Percentiles rank a stretch among this genome's conserved stretches.
Evolutionary conservation across 2,329 filamentous ascomycete species (phyloP).

Genomic region (Arthroderma uncinatum): DNA sequence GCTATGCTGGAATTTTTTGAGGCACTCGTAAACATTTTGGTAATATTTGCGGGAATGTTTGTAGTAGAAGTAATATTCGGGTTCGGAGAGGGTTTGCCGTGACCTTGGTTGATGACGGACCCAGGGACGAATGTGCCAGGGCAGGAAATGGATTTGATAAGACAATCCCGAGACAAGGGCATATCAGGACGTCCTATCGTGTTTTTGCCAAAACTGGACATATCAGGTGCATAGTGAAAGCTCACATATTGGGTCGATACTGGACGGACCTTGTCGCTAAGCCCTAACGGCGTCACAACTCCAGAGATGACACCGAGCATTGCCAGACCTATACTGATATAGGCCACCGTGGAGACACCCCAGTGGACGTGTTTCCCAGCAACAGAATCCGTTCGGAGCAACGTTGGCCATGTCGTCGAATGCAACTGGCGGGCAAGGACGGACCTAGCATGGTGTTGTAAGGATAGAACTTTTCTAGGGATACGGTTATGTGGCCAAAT

Average conservation of each 20-base stretch:
- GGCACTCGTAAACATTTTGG: slow-evolving; percentile 27
- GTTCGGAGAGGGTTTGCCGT: slow-evolving; percentile 14
- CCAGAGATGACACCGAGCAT: slow-evolving; percentile 25
- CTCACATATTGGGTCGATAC: slow-evolving; percentile 10
- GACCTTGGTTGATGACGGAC: slow-evolving; percentile 5
- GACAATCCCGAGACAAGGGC: slow-evolving; percentile 26
- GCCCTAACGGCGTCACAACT: slow-evolving; percentile 37
- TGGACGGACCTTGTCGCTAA: slow-evolving; percentile 30
- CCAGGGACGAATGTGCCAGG: slow-evolving; percentile 16
- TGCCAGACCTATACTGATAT: background rate
- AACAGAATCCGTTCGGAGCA: slow-evolving; percentile 32
- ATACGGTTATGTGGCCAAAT: background rate
- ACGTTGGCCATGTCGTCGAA: slow-evolving; percentile 32
- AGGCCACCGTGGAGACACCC: background rate
- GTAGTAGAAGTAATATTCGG: slow-evolving; percentile 25
- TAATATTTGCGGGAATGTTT: slow-evolving; percentile 16
- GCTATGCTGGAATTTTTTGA: slow-evolving; percentile 25
- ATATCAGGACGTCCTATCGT: slow-evolving; percentile 22
- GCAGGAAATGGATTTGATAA: slow-evolving; percentile 15
- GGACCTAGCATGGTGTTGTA: slow-evolving; percentile 19
- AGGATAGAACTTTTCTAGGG: background rate
- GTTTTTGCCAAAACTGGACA: slow-evolving; percentile 33
- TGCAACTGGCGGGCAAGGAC: slow-evolving; percentile 30
- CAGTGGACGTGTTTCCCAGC: slow-evolving; percentile 24
- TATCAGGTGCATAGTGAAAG: background rate